Conservation (phyloP, 2,329 filamentous ascomycete genomes). For the Penicillium aurantiogriseum region DNA sequence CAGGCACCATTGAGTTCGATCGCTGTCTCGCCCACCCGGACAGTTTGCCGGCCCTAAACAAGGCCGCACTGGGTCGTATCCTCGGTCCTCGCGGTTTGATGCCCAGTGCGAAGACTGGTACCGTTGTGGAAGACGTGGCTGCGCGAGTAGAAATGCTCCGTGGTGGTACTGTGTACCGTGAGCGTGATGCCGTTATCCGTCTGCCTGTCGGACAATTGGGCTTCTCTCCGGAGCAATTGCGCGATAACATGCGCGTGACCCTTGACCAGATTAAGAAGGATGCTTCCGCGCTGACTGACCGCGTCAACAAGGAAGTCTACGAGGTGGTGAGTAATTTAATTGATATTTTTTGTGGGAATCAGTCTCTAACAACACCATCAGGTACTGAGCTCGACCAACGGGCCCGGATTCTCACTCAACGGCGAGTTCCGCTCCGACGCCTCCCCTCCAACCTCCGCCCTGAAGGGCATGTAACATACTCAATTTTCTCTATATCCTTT, state of each 20-base stretch:
- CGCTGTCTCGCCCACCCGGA: slow-evolving; percentile 80
- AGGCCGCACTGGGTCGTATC: slow-evolving; percentile 74
- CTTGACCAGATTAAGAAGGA: slow-evolving; percentile 76
- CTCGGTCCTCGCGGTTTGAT: slow-evolving; percentile 89
- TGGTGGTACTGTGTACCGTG: slow-evolving; percentile 82
- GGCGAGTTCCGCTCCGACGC: slow-evolving; percentile 69
- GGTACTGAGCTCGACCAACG: slow-evolving; percentile 82
- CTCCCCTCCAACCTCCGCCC: slow-evolving; percentile 53
- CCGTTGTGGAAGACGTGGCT: slow-evolving; percentile 78
- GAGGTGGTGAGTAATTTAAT: slow-evolving; percentile 55
- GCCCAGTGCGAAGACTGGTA: slow-evolving; percentile 84
- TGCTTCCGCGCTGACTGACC: slow-evolving; percentile 63
- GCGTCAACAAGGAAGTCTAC: slow-evolving; percentile 69
- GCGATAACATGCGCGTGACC: slow-evolving; percentile 77
- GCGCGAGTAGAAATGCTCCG: slow-evolving; percentile 76
- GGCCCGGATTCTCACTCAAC: slow-evolving; percentile 81
- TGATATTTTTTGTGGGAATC: neutral
- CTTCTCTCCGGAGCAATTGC: slow-evolving; percentile 83
- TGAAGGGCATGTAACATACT: slow-evolving; percentile 47
- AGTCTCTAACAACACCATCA: slow-evolving; percentile 26
- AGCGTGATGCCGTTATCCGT: slow-evolving; percentile 77
- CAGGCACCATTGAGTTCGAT: slow-evolving; percentile 81
- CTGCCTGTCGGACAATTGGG: slow-evolving; percentile 89
- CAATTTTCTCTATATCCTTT: slow-evolving; percentile 45
- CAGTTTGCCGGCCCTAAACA: slow-evolving; percentile 73